phyloP scores from a whole-genome alignment of 495 filamentous ascomycete species.

The Cudoniella acicularis region DNA sequence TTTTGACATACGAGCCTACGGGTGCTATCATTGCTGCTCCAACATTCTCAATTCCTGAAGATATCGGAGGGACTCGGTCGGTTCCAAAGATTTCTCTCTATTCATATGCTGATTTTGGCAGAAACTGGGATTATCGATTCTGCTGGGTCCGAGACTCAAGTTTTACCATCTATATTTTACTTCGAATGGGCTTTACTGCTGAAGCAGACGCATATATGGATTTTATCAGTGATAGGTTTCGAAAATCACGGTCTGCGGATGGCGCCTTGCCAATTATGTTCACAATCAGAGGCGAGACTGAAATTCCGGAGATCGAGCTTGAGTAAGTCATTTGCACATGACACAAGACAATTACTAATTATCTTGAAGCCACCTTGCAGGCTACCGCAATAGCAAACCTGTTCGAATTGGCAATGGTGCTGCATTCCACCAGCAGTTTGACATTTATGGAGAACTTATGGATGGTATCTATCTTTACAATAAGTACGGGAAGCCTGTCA shows the following conservation, averaged over 20 bases:
- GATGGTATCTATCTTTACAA: slow-evolving; percentile 75
- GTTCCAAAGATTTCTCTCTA: slow-evolving; percentile 6
- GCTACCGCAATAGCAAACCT: slow-evolving; percentile 62
- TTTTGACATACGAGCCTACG: slow-evolving; percentile 64
- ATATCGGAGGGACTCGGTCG: slow-evolving; percentile 58
- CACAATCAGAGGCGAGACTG: slow-evolving; percentile 66
- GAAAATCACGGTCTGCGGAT: slow-evolving; percentile 40
- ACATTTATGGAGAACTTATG: slow-evolving; percentile 75
- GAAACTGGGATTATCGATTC: slow-evolving; percentile 78
- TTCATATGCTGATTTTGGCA: slow-evolving; percentile 15
- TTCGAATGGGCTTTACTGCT: slow-evolving; percentile 68
- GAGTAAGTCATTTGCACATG: slow-evolving; percentile 18
- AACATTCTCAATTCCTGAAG: slow-evolving; percentile 67
- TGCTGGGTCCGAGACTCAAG: slow-evolving; percentile 72
- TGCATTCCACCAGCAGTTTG: slow-evolving; percentile 68
- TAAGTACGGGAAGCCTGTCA: slow-evolving; percentile 70
- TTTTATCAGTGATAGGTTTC: slow-evolving; percentile 66
- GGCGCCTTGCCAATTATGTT: slow-evolving; percentile 73
- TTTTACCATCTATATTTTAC: slow-evolving; percentile 72
- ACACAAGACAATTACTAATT: slow-evolving; percentile 6
- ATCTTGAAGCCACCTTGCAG: slow-evolving; percentile 51
- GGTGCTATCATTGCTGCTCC: slow-evolving; percentile 54
- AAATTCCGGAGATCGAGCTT: slow-evolving; percentile 64
- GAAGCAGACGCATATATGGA: slow-evolving; percentile 72
- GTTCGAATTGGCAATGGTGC: slow-evolving; percentile 75